Conservation (phyloP, 2,329 filamentous ascomycete species). For the Hymenoscyphus fraxineus region DNA sequence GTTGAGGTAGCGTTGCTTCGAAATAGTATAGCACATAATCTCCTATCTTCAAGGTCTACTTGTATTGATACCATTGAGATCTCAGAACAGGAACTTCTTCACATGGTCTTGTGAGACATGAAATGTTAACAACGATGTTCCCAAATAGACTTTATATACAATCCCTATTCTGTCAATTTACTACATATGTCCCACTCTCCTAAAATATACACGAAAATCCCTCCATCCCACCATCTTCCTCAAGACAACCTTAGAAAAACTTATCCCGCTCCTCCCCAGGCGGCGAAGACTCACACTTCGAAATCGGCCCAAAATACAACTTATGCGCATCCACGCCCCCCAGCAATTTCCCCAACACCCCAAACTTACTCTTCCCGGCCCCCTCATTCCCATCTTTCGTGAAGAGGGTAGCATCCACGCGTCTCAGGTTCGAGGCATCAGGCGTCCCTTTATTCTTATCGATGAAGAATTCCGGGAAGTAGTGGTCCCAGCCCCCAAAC, state of each 20-base stretch:
- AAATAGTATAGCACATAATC: background rate
- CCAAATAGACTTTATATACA: background rate
- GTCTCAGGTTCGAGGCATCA: slow-evolving; percentile 7
- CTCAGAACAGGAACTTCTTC: too few species aligned
- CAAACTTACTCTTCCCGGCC: background rate
- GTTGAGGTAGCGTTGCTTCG: background rate
- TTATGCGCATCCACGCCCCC: slow-evolving; percentile 7
- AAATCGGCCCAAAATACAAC: slow-evolving; percentile 12
- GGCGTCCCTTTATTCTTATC: slow-evolving; percentile 17
- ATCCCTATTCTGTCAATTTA: background rate
- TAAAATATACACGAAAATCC: background rate
- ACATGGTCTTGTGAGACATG: background rate
- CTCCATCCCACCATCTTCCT: background rate
- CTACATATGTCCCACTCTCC: background rate
- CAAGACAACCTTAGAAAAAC: too few species aligned
- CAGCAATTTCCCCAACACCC: slow-evolving; percentile 4
- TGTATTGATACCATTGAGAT: too few species aligned
- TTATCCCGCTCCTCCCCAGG: background rate
- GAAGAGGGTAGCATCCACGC: slow-evolving; percentile 8
- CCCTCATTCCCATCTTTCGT: slow-evolving; percentile 20
- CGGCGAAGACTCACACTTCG: background rate
- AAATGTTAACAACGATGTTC: background rate
- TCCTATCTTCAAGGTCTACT: background rate
- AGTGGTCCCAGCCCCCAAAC: slow-evolving; percentile 21
- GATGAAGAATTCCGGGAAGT: slow-evolving; percentile 27